Base-by-base conservation (phyloP, 768 basidiomycete species). In the Neoboletus subvelutipes region DNA sequence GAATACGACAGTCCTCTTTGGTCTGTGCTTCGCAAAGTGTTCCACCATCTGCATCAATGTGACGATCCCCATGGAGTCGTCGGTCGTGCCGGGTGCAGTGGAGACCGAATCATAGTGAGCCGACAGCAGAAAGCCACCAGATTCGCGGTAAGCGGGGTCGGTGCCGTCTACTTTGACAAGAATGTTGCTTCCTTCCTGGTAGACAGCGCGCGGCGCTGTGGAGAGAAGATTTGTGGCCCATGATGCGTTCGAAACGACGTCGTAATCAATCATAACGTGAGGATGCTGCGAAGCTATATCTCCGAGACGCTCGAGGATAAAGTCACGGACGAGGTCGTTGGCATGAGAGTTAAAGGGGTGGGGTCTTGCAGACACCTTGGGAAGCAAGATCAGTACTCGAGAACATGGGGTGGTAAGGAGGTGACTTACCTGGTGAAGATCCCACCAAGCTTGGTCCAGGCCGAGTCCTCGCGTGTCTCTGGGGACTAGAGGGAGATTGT, bases 81-180 rank as follows among this genome's bases (percentile, higher is more conserved):
- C 92, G 2, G 88, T 90, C 5, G 83, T 85, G 1, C 92, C 91
- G 1, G 82, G 78, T 3, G 86, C 83, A 1, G 86, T 87, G 0
- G 88, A 87, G 5, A 90, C 89, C 0, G 89, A 90, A 71, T 91
- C 90, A 67, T 83, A 92, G 65, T 93, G 92, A 2, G 90, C 89
- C 0, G 89, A 91, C 57, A 93, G 85, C 11, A 93, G 68, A 3
- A 89, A 84, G 20, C 75, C 85, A 5, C 76, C 76, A 24, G 58
- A 69, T 15, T 69, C 54, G 18, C 64, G 57, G 26, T 66, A 69
- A 7, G 62, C 57, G 6, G 72, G 64, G 18, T 81, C 77, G 0
- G 76, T 77, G 1, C 86, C 86, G 52, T 82, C 77, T 28, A 88
- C 69, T 64, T 83, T 88, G 45, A 88, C 82, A 5, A 90, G 71